Conservation (phyloP, 352 stramenopile species). For the Aphanomyces stellatus region DNA sequence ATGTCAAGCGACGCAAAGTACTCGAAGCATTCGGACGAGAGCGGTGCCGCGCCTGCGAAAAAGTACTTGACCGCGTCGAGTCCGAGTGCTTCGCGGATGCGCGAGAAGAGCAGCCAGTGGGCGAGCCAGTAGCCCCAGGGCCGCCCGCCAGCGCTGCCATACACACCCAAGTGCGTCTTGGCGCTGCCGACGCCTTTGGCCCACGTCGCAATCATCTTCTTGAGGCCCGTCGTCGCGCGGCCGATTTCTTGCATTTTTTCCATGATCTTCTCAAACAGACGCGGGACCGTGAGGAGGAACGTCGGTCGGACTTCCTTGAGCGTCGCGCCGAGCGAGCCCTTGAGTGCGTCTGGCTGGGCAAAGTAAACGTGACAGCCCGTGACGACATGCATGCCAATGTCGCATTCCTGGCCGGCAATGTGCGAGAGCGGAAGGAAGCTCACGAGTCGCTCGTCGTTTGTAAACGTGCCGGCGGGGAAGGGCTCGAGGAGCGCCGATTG, state of each 20-base stretch:
- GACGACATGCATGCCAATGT: slow-evolving; percentile 34
- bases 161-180: slow-evolving; percentile 23
- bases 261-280: slow-evolving; percentile 67
- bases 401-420: slow-evolving; percentile 40
- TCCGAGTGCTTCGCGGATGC: slow-evolving; percentile 33
- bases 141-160: slow-evolving; percentile 2
- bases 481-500: slow-evolving; percentile 51
- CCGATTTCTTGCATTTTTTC: slow-evolving; percentile 65
- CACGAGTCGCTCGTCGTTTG: slow-evolving; percentile 69
- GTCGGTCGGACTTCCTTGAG: slow-evolving; percentile 62
- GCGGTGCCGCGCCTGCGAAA: slow-evolving; percentile 49
- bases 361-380: slow-evolving; percentile 47
- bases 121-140: slow-evolving; percentile 40
- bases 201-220: slow-evolving; percentile 47
- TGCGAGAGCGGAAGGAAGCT: slow-evolving; percentile 87
- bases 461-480: slow-evolving; percentile 58
- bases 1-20: slow-evolving; percentile 78
- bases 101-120: slow-evolving; percentile 34
- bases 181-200: slow-evolving; percentile 37
- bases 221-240: slow-evolving; percentile 31
- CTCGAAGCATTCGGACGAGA: slow-evolving; percentile 47
- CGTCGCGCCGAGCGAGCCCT: slow-evolving; percentile 52
- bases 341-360: slow-evolving; percentile 65
- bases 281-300: slow-evolving; percentile 77
- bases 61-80: slow-evolving; percentile 34